A percentile compares a stretch with the other conserved stretches of the same genome.
Evolutionary conservation across 352 stramenopile species (phyloP).

Genomic region (Globisporangium takayamanum): DNA sequence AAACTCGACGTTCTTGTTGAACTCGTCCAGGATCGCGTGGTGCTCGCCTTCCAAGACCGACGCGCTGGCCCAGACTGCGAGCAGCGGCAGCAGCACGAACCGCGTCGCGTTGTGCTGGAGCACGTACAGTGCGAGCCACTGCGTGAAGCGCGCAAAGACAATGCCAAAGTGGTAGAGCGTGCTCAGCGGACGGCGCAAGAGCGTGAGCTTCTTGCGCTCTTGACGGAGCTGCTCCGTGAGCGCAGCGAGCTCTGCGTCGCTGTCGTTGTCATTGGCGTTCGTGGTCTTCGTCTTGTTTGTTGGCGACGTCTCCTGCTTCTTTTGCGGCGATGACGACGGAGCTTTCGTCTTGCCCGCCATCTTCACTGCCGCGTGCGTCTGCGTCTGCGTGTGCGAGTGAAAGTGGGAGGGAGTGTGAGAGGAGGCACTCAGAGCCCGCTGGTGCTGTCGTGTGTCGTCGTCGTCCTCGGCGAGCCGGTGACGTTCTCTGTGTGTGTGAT

Average conservation of each 20-base stretch:
- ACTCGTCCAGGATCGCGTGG: conserved; percentile 69
- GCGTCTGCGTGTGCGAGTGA: background rate
- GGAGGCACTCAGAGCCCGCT: background rate
- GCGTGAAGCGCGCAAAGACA: conserved; percentile 65
- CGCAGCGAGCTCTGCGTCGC: conserved; percentile 1
- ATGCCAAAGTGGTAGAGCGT: conserved; percentile 80
- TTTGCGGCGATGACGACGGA: background rate
- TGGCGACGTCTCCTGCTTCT: background rate
- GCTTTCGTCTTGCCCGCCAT: background rate
- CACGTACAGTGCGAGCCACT: conserved; percentile 63
- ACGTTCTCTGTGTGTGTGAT: background rate
- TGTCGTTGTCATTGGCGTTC: conserved; percentile 1
- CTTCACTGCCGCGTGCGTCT: background rate
- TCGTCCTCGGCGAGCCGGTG: background rate
- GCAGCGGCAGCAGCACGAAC: conserved; percentile 70
- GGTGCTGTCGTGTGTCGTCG: background rate
- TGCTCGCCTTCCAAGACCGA: conserved; percentile 65
- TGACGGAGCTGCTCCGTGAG: conserved; percentile 56
- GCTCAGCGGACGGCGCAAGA: conserved; percentile 67
- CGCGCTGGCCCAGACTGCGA: conserved; percentile 59
- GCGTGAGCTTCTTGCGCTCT: conserved; percentile 81
- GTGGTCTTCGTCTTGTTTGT: conserved; percentile 1
- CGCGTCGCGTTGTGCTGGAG: conserved; percentile 63
- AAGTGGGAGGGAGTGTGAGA: background rate
- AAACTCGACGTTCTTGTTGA: conserved; percentile 84